A percentile compares a stretch with the other conserved stretches of the same genome.
Conservation (phyloP, 176 grass and related monocot species). For the Themeda triandra region DNA sequence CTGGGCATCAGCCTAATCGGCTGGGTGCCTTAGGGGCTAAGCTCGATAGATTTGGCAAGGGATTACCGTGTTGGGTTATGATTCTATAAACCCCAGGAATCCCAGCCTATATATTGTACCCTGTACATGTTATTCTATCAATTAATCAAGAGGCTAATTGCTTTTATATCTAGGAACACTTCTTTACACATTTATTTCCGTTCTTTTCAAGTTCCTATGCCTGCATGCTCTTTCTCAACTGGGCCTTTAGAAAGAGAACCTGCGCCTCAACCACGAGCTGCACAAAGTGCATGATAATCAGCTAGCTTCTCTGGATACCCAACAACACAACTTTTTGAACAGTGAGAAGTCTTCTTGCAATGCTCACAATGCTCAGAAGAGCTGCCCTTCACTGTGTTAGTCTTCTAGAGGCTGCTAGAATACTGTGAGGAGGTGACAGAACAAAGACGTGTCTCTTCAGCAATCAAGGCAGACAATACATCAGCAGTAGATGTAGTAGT, state of each 20-base stretch:
- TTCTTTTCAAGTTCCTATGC: background rate
- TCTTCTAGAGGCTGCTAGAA: background rate
- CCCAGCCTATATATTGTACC: no score
- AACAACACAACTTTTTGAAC: background rate
- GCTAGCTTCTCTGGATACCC: background rate
- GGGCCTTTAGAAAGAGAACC: background rate
- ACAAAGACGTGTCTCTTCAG: background rate
- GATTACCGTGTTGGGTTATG: no score
- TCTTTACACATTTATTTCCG: background rate
- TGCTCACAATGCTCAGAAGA: background rate
- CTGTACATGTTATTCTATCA: no score
- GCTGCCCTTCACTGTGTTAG: background rate
- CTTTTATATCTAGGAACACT: background rate
- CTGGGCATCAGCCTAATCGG: no score
- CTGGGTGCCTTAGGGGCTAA: no score
- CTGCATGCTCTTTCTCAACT: background rate
- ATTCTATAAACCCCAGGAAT: no score
- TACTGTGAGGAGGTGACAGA: background rate
- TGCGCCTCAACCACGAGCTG: background rate
- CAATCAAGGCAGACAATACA: background rate
- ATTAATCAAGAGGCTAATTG: no score
- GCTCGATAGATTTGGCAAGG: no score
- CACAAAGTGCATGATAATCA: background rate
- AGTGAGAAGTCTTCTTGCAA: background rate
- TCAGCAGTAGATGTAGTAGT: background rate